Percentiles rank a stretch among this genome's conserved stretches.
phyloP scores from a whole-genome alignment of 176 grass and related monocot genomes.

The Cocos nucifera region DNA sequence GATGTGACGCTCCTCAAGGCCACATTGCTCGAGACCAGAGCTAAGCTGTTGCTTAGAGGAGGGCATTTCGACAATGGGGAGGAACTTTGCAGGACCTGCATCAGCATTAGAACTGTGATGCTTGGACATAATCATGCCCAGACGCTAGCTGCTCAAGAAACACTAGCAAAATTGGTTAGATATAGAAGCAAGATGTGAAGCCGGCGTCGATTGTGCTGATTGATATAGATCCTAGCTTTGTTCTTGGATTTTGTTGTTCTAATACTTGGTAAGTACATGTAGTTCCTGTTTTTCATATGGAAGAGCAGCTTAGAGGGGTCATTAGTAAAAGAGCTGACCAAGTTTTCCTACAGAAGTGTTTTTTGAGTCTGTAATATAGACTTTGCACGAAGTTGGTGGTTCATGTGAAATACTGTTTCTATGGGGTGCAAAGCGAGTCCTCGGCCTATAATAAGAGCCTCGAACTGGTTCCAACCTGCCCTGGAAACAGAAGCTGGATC shows the following conservation, averaged over 20 bases:
- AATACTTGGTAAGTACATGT: too few relatives aligned
- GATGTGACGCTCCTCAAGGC: slow-evolving; percentile 96
- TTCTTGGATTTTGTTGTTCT: neutral
- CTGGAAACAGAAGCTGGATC: too few relatives aligned
- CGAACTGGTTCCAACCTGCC: too few relatives aligned
- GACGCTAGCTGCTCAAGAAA: slow-evolving; percentile 89
- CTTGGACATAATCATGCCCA: slow-evolving; percentile 76
- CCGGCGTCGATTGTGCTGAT: neutral
- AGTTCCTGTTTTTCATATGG: too few relatives aligned
- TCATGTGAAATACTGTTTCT: too few relatives aligned
- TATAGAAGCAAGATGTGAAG: slow-evolving; percentile 84
- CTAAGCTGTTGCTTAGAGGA: slow-evolving; percentile 72
- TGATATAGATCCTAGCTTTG: slow-evolving; percentile 1
- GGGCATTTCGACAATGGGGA: slow-evolving; percentile 79
- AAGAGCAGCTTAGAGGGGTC: too few relatives aligned
- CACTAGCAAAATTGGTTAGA: slow-evolving; percentile 85
- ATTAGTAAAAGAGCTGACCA: too few relatives aligned
- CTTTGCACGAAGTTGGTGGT: too few relatives aligned
- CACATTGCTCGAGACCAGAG: slow-evolving; percentile 66
- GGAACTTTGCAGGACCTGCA: slow-evolving; percentile 88
- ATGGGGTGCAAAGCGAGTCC: too few relatives aligned
- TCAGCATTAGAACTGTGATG: slow-evolving; percentile 95
- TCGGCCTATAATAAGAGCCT: too few relatives aligned
- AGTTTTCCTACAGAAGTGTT: too few relatives aligned
- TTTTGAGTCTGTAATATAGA: too few relatives aligned